Base-by-base conservation (phyloP, 2,329 filamentous ascomycete species). In the Diaporthe vexans region DNA sequence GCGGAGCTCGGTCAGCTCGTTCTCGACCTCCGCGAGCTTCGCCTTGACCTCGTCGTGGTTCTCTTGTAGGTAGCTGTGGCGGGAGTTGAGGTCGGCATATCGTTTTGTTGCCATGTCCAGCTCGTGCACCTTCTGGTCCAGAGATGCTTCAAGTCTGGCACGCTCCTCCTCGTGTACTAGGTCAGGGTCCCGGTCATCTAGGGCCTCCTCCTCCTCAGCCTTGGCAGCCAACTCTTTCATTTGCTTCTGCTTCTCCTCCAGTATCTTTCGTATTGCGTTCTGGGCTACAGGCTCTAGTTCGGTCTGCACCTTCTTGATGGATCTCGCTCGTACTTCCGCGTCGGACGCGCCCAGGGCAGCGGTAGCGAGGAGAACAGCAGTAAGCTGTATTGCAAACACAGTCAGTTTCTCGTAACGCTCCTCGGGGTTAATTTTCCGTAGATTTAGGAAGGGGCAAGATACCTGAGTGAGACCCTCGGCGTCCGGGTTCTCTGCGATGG, bases 21-120 rank as follows among this genome's bases (percentile, higher is more conserved):
- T 83, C 72, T 90, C 86, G 56, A 90, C 86, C 77, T 88, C 88
- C 74, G 90, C 88, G 71, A 91, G 90, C 78, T 93, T 87, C 63
- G 89, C 88, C 78, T 93, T 89, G 59, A 94, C 83, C 76, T 91
- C 89, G 76, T 94, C 92, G 76, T 94, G 87, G 68, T 87, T 91
- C 76, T 88, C 86, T 77, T 91, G 88, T 24, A 93, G 83, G 79
- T 89, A 86, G 73, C 91, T 90, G 67, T 92, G 84, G 26, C 90
- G 87, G 8, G 90, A 88, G 73, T 89, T 88, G 76, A 90, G 87
- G 79, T 91, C 88, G 57, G 89, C 90, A 72, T 90, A 86, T 54
- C 86, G 86, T 79, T 91, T 91, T 77, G 86, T 89, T 57, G 89
- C 83, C 8, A 84, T 82, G 21, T 91, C 89, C 46, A 88, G 84